Evolutionary conservation across 345 rosid genomes (phyloP).

Genomic region (Capsella bursapastoris): DNA sequence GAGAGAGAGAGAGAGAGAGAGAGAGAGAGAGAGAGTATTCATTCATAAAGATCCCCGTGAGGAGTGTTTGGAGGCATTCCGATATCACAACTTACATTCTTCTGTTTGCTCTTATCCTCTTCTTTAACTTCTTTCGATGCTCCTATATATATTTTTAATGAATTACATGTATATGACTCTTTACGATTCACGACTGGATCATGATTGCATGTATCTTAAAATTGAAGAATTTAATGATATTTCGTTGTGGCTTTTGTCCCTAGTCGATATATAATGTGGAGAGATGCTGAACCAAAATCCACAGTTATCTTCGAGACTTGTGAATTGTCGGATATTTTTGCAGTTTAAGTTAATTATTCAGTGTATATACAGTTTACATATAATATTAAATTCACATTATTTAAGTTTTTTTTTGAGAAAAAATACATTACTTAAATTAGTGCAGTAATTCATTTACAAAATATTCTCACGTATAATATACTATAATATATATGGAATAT

Average conservation of each 20-base stretch:
- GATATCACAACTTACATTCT: slow-evolving; percentile 51
- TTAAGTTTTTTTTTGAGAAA: too few relatives aligned
- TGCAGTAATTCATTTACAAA: not conserved
- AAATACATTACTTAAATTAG: too few relatives aligned
- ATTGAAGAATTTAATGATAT: not conserved
- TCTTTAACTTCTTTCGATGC: slow-evolving; percentile 51
- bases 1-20: not conserved
- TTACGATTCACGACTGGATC: slow-evolving; percentile 3
- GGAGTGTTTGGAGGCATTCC: slow-evolving; percentile 60
- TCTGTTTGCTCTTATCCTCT: slow-evolving; percentile 50
- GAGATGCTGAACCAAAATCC: not conserved
- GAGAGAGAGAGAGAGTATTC: not conserved
- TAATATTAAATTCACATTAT: too few relatives aligned
- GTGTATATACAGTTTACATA: not conserved
- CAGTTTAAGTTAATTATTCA: not conserved
- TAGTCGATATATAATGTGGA: too few relatives aligned
- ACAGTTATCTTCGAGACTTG: not conserved
- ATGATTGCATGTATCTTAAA: not conserved
- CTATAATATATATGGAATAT: not conserved
- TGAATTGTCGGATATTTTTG: not conserved
- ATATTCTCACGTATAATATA: slow-evolving; percentile 4
- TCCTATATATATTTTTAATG: not conserved
- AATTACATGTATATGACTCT: not conserved
- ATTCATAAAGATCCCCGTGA: slow-evolving; percentile 53
- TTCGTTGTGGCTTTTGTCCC: not conserved